Base-by-base conservation (phyloP, 1,284 basidiomycete species). In the Apiotrichum gamsii region DNA sequence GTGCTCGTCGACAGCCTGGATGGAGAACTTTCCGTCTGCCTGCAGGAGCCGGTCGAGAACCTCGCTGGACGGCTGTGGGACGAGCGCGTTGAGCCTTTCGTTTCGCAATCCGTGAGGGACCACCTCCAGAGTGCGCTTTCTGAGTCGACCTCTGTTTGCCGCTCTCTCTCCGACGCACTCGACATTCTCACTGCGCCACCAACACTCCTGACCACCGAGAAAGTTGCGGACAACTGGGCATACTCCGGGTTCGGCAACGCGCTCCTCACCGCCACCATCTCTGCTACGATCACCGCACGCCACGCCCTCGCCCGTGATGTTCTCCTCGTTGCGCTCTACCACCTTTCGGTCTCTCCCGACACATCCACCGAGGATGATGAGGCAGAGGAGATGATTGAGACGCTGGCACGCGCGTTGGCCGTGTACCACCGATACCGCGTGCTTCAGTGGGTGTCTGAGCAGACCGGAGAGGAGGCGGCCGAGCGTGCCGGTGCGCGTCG, bases 391-490 rank as follows among this genome's bases (percentile, higher is more conserved):
- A 50, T 69, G 8, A 54, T 69, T 34, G 52, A 59, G 21, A 41
- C 65, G 1, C 53, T 73, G 18, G 56, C 60, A 19, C 55, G 61
- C 32, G 60, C 67, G 0, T 56, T 70, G 24, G 47, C 58, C 5
- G 53, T 58, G 10, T 69, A 71, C 39, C 72, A 74, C 33, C 64
- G 67, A 20, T 65, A 65, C 45, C 54, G 56, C 4, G 58, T 65
- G 0, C 45, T 69, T 6, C 55, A 59, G n/a, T 74, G 72, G 72
- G 39, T 74, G 9, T 37, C 46, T 6, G 52, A 57, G 18, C 64
- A 61, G 57, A 61, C 56, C 6, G 52, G 60, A n/a, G 45, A 59
- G 39, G 53, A 59, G 49, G 52, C 48, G 5, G 46, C 35, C 20
- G 54, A 60, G 45, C 49, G 51, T n/a, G 39, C 45, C 34, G 45